Conservation (phyloP, 176 grass and related monocot genomes). For the Themeda triandra region DNA sequence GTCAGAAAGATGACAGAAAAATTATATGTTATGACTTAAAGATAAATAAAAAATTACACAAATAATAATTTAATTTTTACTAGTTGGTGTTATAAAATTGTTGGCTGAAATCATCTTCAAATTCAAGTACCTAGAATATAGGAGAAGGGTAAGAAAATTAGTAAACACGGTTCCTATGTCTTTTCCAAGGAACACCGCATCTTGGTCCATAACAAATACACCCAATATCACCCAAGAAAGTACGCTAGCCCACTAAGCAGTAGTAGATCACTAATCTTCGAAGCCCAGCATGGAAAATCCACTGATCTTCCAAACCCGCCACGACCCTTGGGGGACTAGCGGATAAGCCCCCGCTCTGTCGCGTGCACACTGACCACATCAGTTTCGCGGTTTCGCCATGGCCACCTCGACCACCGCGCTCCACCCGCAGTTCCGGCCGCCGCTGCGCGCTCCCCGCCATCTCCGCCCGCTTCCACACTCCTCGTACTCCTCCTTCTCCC, state of each 20-base stretch:
- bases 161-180: too few species aligned
- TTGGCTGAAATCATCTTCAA: too few species aligned
- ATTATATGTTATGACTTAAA: too few species aligned
- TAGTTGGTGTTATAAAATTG: too few species aligned
- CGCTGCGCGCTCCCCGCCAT: neutral
- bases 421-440: conserved; percentile 38
- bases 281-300: neutral
- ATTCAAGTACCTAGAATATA: too few species aligned
- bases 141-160: too few species aligned
- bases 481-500: neutral
- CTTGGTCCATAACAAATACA: neutral
- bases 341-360: conserved; percentile 34
- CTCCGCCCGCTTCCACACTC: neutral
- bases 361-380: conserved; percentile 1
- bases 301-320: neutral
- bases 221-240: neutral
- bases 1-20: too few species aligned
- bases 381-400: conserved; percentile 45
- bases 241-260: neutral
- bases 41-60: too few species aligned
- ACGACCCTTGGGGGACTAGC: neutral
- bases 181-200: neutral
- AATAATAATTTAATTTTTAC: too few species aligned
- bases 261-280: neutral
- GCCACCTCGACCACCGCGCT: conserved; percentile 33